Conservation (phyloP, 805 yeast genomes). For the Nakazawaea ernobii region DNA sequence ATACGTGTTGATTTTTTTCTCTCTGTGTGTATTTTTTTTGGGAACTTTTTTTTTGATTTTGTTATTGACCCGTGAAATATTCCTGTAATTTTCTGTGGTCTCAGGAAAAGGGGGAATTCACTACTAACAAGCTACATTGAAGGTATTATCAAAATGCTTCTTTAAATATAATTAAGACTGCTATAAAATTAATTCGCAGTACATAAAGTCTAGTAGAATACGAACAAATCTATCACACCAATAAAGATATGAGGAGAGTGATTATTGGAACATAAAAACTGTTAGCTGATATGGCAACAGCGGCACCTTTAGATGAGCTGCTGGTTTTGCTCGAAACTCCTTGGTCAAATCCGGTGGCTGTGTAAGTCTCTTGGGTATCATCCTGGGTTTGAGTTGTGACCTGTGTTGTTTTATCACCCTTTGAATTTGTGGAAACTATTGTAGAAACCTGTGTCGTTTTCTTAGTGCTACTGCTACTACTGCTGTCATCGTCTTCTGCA, state of each 20-base stretch:
- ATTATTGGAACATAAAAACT: neutral
- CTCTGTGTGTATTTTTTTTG: neutral
- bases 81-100: too few species aligned
- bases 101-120: too few species aligned
- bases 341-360: slow-evolving; percentile 31
- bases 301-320: slow-evolving; percentile 11
- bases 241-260: neutral
- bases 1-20: slow-evolving; percentile 6
- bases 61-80: slow-evolving; percentile 1
- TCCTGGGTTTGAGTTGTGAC: slow-evolving; percentile 6
- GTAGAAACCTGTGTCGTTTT: neutral
- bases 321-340: slow-evolving; percentile 17
- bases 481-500: slow-evolving; percentile 11
- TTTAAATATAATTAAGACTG: too few species aligned
- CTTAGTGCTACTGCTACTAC: neutral
- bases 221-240: slow-evolving; percentile 10
- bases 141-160: too few species aligned
- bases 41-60: neutral
- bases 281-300: neutral
- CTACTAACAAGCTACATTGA: too few species aligned
- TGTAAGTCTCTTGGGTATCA: slow-evolving; percentile 2
- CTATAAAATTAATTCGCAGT: neutral
- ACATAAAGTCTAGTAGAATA: neutral
- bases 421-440: slow-evolving; percentile 1
- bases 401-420: slow-evolving; percentile 13